Evolutionary conservation across 192 early-diverging fungal genomes (phyloP), one percentile per base, ranked within the genome.

Genomic region (Coemansia sp.): DNA sequence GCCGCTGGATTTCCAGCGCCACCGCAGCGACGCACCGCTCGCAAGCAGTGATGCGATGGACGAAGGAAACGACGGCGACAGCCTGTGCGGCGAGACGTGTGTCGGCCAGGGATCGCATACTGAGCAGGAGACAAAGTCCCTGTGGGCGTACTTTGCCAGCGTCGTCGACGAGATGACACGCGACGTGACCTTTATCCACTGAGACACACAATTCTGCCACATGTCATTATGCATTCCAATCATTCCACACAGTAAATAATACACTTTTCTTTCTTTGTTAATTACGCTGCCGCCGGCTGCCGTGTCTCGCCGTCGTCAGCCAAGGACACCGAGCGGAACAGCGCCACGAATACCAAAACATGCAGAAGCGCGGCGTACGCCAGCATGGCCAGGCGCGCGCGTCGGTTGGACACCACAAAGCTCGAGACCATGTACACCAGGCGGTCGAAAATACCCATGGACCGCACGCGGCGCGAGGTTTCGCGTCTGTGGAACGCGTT

Each of bases 401-500:
- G 59, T 10, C 71, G 65, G 39, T 62, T 65, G 23, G 56, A 59
- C 37, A 66, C 59, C 45, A 79, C 66, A 53, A 69, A 65, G 43
- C 33, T 57, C 10, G 71, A 68, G 2, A 79, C 18, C 66, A 79
- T 72, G 55, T 73, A 79, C 1, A 73, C 85, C 6, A 84, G 71
- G 14, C 89, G 84, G 58, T 93, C 93, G 4, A 86, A 76, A 11
- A 91, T 80, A 42, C 89, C 91, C 81, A 94, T 80, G 6, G 84
- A 80, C 45, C 86, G 74, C 38, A 88, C 85, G 6, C 90, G 75
- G 14, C 88, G 81, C 14, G 70, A 69, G 13, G 88, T 81, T 55
- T 97, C 92, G 60, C 86, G 71, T 13, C 86, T 72, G 55, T 87
- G 85, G 76, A 97, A 97, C 13, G 84, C 85, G 17, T 83, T 81